A percentile compares a stretch with the other conserved stretches of the same genome.
Evolutionary conservation across 2,329 filamentous ascomycete species (phyloP).

Genomic region (Calonectria pauciramosa): DNA sequence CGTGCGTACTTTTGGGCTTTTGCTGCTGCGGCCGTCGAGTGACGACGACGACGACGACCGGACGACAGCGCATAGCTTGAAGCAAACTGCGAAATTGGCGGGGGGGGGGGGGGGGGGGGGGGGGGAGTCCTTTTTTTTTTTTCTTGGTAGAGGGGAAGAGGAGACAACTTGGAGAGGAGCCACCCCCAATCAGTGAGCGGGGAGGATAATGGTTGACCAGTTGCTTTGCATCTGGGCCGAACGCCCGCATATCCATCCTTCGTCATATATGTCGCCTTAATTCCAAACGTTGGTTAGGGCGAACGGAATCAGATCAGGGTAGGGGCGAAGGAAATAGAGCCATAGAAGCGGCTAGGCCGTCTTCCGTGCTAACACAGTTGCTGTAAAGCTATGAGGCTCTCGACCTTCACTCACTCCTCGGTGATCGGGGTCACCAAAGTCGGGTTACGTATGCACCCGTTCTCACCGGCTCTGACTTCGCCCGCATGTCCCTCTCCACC

Average conservation of each 20-base stretch:
- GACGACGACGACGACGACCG: neutral
- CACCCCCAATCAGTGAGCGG: constrained; percentile 3
- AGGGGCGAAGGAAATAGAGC: neutral
- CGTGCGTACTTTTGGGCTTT: constrained; percentile 29
- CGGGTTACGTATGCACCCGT: constrained; percentile 10
- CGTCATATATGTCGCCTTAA: neutral
- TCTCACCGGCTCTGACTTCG: constrained; percentile 6
- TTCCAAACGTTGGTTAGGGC: neutral
- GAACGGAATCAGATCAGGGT: neutral
- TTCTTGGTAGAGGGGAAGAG: constrained; percentile 2
- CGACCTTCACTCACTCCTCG: neutral
- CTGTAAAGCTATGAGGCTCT: neutral
- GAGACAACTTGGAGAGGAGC: constrained; percentile 11
- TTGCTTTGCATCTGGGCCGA: constrained; percentile 3
- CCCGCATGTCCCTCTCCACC: constrained; percentile 6
- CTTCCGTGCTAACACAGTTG: neutral
- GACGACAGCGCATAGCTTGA: neutral
- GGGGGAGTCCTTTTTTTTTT: neutral
- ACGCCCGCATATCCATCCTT: neutral
- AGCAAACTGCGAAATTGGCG: neutral
- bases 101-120: neutral
- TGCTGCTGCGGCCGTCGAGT: neutral
- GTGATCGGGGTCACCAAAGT: neutral
- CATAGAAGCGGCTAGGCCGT: neutral
- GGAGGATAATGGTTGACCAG: neutral